Percentiles rank a stretch among this genome's conserved stretches.
phyloP scores from a whole-genome alignment of 2,329 filamentous ascomycete genomes.

The Falciphora oryzae region DNA sequence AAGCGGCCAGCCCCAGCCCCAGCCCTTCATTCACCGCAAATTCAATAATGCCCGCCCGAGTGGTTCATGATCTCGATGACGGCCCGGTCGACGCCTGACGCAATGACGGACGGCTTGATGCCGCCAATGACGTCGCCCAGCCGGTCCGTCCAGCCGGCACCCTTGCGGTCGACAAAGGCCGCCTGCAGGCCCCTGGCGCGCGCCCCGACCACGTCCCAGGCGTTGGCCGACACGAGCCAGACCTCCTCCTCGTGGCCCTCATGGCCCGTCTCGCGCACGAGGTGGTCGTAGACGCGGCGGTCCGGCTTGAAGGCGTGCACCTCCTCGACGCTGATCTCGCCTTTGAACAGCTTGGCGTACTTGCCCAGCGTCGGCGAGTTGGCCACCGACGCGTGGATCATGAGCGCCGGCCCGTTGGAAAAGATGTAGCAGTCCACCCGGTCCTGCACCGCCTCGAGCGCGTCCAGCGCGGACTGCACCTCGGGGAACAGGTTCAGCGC shows the following conservation, averaged over 20 bases:
- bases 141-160: conserved; percentile 59
- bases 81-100: conserved; percentile 51
- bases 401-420: conserved; percentile 61
- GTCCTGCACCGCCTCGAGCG: conserved; percentile 32
- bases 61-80: conserved; percentile 30
- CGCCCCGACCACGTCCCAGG: conserved; percentile 67
- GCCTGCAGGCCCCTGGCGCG: conserved; percentile 54
- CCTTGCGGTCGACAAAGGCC: conserved; percentile 60
- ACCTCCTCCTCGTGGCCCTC: conserved; percentile 40
- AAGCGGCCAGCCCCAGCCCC: too few relatives aligned
- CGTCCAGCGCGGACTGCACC: conserved; percentile 45
- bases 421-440: conserved; percentile 58
- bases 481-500: conserved; percentile 60
- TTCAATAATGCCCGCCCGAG: neutral
- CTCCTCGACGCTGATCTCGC: conserved; percentile 57
- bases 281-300: conserved; percentile 53
- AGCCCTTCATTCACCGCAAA: too few relatives aligned
- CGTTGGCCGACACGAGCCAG: conserved; percentile 67
- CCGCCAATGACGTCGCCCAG: conserved; percentile 40
- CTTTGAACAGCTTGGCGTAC: conserved; percentile 41
- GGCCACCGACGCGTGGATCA: conserved; percentile 56
- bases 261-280: conserved; percentile 46
- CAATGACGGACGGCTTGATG: conserved; percentile 47
- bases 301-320: conserved; percentile 60
- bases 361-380: conserved; percentile 49